These are phyloP conservation scores for Soucietia sequanensis DNA, from an alignment of 805 yeast species.

Conservation along the genomic window DNA sequence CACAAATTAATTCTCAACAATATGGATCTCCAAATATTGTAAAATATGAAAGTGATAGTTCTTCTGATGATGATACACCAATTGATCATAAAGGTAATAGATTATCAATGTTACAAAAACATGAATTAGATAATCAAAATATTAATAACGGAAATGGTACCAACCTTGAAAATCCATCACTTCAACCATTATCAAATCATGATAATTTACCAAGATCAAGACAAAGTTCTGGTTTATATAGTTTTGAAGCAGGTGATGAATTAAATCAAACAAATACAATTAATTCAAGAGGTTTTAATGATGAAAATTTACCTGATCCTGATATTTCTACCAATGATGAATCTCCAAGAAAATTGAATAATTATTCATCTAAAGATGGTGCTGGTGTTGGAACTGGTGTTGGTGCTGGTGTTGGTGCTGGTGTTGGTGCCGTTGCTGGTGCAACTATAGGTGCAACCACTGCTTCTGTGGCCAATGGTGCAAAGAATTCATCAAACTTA, in stretches of 20 bases:
- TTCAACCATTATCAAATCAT: conserved; percentile 10
- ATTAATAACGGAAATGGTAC: not conserved
- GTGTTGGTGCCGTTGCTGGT: conserved; percentile 17
- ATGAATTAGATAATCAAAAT: conserved; percentile 22
- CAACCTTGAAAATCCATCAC: conserved; percentile 1
- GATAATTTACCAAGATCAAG: conserved; percentile 15
- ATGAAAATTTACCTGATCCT: conserved; percentile 13
- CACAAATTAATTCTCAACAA: not conserved
- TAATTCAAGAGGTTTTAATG: conserved; percentile 1
- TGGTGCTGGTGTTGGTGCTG: conserved; percentile 15
- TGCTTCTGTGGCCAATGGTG: conserved; percentile 8
- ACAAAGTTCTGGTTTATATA: conserved; percentile 25
- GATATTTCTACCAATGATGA: conserved; percentile 2
- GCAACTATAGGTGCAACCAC: conserved; percentile 10
- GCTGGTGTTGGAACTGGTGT: conserved; percentile 8
- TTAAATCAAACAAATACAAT: conserved; percentile 13
- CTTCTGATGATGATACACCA: conserved; percentile 29
- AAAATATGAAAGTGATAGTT: conserved; percentile 27
- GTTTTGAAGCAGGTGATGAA: conserved; percentile 44
- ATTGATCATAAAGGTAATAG: conserved; percentile 19
- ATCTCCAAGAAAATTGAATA: not conserved
- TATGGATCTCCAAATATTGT: conserved; percentile 34
- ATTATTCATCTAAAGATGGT: not conserved
- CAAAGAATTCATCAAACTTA: conserved; percentile 15
- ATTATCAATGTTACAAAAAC: conserved; percentile 32